A percentile compares a stretch with the other conserved stretches of the same genome.
These are phyloP conservation scores for Hymenoscyphus infarciens DNA, from an alignment of 2,329 filamentous ascomycete species.

Conservation along the genomic window DNA sequence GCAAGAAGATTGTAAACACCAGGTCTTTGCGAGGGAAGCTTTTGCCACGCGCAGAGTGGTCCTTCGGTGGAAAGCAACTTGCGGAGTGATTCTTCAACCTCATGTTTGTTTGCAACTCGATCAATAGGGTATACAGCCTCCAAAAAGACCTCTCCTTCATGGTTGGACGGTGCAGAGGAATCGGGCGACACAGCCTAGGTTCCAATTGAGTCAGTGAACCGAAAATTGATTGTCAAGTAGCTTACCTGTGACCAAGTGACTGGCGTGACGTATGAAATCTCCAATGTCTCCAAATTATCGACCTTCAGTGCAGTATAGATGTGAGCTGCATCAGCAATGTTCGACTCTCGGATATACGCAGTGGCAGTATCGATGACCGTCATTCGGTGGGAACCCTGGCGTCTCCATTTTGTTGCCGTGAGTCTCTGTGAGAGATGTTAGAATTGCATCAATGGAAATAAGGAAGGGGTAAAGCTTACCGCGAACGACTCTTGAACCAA, in stretches of 20 bases:
- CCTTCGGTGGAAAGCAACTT: slow-evolving; percentile 46
- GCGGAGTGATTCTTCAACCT: slow-evolving; percentile 41
- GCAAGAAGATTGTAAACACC: slow-evolving; percentile 41
- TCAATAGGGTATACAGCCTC: slow-evolving; percentile 40
- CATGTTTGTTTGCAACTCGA: slow-evolving; percentile 25
- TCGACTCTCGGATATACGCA: slow-evolving; percentile 24
- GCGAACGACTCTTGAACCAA: slow-evolving; percentile 23
- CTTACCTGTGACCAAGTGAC: slow-evolving; percentile 22
- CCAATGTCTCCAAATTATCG: slow-evolving; percentile 20
- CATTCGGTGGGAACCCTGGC: slow-evolving; percentile 7
- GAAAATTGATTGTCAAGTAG: slow-evolving; percentile 30
- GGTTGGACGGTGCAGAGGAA: slow-evolving; percentile 36
- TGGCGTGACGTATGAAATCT: slow-evolving; percentile 29
- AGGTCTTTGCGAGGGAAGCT: slow-evolving; percentile 40
- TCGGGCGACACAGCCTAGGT: slow-evolving; percentile 27
- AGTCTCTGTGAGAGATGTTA: slow-evolving; percentile 21
- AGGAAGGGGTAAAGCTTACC: slow-evolving; percentile 17
- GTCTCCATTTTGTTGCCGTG: slow-evolving; percentile 13
- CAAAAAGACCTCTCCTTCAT: slow-evolving; percentile 55
- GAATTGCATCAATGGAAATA: neutral
- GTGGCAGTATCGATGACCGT: slow-evolving; percentile 17
- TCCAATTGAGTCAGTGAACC: slow-evolving; percentile 24
- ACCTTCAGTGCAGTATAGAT: slow-evolving; percentile 26
- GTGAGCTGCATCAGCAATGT: slow-evolving; percentile 26
- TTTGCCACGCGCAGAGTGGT: slow-evolving; percentile 50